A percentile compares a stretch with the other conserved stretches of the same genome.
Evolutionary conservation across 495 filamentous ascomycete genomes (phyloP).

Genomic region (Hamigera avellanea): DNA sequence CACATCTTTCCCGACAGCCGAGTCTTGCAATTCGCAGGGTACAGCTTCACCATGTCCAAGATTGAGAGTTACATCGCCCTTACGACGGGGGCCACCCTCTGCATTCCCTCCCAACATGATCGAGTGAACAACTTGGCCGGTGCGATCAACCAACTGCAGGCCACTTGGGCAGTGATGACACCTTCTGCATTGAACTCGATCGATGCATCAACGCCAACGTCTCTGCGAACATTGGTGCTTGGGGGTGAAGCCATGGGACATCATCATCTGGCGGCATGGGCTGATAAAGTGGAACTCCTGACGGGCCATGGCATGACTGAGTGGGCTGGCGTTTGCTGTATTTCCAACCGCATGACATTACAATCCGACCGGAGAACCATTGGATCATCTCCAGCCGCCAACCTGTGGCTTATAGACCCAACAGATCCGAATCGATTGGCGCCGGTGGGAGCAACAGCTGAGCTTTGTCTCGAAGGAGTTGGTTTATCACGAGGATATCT

Average conservation of each 20-base stretch:
- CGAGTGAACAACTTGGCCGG: neutral
- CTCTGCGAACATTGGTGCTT: neutral
- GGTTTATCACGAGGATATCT: conserved; percentile 39
- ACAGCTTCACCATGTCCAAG: too few species aligned
- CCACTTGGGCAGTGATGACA: neutral
- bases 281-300: conserved; percentile 3
- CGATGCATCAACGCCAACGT: neutral
- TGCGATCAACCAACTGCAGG: neutral
- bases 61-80: neutral
- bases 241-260: neutral
- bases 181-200: neutral
- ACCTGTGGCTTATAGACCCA: conserved; percentile 41
- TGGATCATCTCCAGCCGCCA: conserved; percentile 10
- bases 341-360: conserved; percentile 1
- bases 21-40: neutral
- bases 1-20: neutral
- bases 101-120: too few species aligned
- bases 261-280: neutral
- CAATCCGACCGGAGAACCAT: neutral
- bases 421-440: conserved; percentile 34
- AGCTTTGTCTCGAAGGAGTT: conserved; percentile 43
- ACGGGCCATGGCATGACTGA: conserved; percentile 19
- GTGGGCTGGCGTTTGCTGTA: conserved; percentile 6
- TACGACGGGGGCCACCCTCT: neutral
- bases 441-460: conserved; percentile 41